Base-by-base conservation (phyloP, 1,284 basidiomycete genomes). In the Moniliophthora roreri region DNA sequence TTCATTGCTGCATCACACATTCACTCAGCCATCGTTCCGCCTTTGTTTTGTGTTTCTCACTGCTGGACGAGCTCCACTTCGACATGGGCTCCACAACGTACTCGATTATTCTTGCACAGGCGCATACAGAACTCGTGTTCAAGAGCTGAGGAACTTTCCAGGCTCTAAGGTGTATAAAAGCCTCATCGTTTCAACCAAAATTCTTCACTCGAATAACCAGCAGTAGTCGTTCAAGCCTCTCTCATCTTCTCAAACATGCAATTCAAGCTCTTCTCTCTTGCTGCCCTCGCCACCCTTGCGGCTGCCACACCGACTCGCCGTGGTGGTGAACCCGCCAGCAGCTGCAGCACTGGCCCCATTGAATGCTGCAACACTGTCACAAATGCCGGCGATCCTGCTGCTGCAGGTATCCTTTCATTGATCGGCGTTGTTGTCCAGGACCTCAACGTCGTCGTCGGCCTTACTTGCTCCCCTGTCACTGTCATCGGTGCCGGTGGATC, bases 351-450 rank as follows among this genome's bases (percentile, higher is more conserved):
- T 20, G 56, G 53, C 13, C 51, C 54, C 5, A 38, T 61, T 20
- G 51, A 66, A 55, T 66, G 64, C 56, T 66, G 64, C 56, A 55
- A 62, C 47, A 54, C 48, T 37, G 59, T 62, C 42, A 34, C 54
- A 32, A 13, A 37, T 6, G 56, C 54, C 15, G 15, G 24, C 26
- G 21, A 28, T 28, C 9, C 48, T 18, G 51, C 41, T 34, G 56
- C 51, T 11, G 21, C 32, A n/a, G n/a, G 37, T 26, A 55, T 66
- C 39, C 58, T 63, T 35, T 60, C 60, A 32, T 58, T 60, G 15
- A 59, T 67, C 13, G 55, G 54, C 26, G 56, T 62, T 34, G 56
- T 60, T 16, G 21, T 62, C 11, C 41, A 52, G 11, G 54, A 52
- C 24, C 34, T 63, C 39, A 53, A 47, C 44, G 54, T 53, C 21